Conservation (phyloP, 352 stramenopile species). For the Globisporangium spiculum region DNA sequence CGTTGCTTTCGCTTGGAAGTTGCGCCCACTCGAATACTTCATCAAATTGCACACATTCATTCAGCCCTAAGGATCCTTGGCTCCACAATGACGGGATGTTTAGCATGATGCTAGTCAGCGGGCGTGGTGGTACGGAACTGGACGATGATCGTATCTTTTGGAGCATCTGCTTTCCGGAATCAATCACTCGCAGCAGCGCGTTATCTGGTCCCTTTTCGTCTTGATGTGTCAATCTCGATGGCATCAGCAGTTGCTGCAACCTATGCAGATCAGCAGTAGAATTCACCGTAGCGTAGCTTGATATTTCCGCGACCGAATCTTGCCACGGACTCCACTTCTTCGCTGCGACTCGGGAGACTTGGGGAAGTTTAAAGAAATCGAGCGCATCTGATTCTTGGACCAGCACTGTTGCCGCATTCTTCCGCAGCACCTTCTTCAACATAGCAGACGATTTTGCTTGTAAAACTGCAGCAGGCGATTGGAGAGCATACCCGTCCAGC, state of each 20-base stretch:
- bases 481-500: neutral
- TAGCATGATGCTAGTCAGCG: constrained; percentile 28
- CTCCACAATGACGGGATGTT: constrained; percentile 35
- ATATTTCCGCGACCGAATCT: neutral
- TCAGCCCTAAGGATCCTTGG: neutral
- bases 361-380: constrained; percentile 9
- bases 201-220: constrained; percentile 6
- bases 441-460: neutral
- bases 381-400: neutral
- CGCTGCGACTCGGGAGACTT: neutral
- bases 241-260: constrained; percentile 10
- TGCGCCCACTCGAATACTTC: constrained; percentile 16
- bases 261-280: neutral
- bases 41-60: constrained; percentile 9
- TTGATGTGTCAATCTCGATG: neutral
- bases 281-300: neutral
- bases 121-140: neutral
- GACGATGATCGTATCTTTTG: neutral
- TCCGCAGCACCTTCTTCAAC: constrained; percentile 7
- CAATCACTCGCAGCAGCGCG: constrained; percentile 2
- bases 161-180: neutral
- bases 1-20: neutral
- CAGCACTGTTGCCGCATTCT: constrained; percentile 11
- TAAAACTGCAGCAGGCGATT: neutral
- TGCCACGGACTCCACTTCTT: constrained; percentile 2